Evolutionary conservation across 768 basidiomycete genomes (phyloP).

Genomic region (Pleurotus platypus): DNA sequence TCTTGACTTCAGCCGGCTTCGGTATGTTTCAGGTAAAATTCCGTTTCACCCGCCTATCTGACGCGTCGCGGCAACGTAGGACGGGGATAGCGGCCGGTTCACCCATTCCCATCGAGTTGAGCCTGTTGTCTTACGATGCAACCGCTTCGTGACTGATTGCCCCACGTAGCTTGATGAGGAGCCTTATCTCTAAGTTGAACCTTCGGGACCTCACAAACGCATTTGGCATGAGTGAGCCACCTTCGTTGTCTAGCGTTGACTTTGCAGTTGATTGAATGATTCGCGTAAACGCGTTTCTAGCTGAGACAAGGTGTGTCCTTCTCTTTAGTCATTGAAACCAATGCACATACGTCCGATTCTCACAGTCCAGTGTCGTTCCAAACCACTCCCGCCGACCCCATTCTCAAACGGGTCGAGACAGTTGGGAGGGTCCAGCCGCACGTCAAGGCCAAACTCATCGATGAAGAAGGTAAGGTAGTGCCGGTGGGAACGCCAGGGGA

Average conservation of each 20-base stretch:
- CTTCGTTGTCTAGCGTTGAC: background rate
- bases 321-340: background rate
- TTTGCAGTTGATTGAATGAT: slow-evolving; percentile 1
- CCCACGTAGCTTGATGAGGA: slow-evolving; percentile 48
- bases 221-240: slow-evolving; percentile 80
- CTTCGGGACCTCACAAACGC: slow-evolving; percentile 70
- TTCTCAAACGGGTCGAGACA: slow-evolving; percentile 77
- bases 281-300: slow-evolving; percentile 27
- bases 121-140: background rate
- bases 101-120: slow-evolving; percentile 68
- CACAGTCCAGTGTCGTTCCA: slow-evolving; percentile 81
- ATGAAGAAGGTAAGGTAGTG: slow-evolving; percentile 54
- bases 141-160: background rate
- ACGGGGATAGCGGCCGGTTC: slow-evolving; percentile 85
- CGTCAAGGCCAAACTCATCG: slow-evolving; percentile 70
- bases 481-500: slow-evolving; percentile 77
- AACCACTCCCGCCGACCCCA: slow-evolving; percentile 62
- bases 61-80: slow-evolving; percentile 28
- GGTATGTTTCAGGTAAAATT: slow-evolving; percentile 35
- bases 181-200: slow-evolving; percentile 63
- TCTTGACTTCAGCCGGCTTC: slow-evolving; percentile 46
- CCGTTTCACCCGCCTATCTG: background rate
- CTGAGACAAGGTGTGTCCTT: slow-evolving; percentile 59
- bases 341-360: background rate
- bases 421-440: slow-evolving; percentile 78